phyloP scores from a whole-genome alignment of 2,329 filamentous ascomycete species.

The Septoria petroselini region DNA sequence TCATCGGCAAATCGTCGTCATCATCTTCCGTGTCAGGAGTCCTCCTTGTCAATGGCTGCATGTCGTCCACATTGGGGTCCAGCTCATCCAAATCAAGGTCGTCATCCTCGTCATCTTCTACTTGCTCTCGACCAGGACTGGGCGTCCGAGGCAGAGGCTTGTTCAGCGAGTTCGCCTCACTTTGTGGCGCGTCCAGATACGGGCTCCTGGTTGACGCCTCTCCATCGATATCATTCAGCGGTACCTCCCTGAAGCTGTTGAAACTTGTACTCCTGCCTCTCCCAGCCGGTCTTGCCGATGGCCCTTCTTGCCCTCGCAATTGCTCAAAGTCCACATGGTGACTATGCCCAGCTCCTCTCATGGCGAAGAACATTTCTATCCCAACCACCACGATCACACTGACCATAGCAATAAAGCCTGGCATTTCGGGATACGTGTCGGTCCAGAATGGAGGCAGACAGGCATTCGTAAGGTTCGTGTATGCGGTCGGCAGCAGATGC shows the following conservation, averaged over 20 bases:
- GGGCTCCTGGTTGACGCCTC: slow-evolving; percentile 23
- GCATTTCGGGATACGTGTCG: slow-evolving; percentile 71
- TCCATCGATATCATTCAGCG: slow-evolving; percentile 23
- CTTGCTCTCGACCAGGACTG: slow-evolving; percentile 7
- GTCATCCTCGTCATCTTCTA: slow-evolving; percentile 30
- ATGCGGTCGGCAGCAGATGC: slow-evolving; percentile 62
- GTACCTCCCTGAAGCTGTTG: slow-evolving; percentile 31
- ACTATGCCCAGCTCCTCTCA: slow-evolving; percentile 59
- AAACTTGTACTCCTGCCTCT: slow-evolving; percentile 29
- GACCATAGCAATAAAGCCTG: slow-evolving; percentile 77
- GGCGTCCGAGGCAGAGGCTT: slow-evolving; percentile 36
- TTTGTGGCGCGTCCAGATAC: slow-evolving; percentile 22
- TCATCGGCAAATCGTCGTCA: slow-evolving; percentile 14
- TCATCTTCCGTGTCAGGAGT: slow-evolving; percentile 18
- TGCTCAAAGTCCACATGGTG: slow-evolving; percentile 46
- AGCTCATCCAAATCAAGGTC: slow-evolving; percentile 39
- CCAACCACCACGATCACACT: slow-evolving; percentile 78
- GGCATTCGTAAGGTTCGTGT: slow-evolving; percentile 58
- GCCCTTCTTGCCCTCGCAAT: slow-evolving; percentile 26
- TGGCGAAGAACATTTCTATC: slow-evolving; percentile 86
- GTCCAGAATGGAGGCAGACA: slow-evolving; percentile 77
- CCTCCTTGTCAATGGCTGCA: slow-evolving; percentile 28
- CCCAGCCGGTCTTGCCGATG: slow-evolving; percentile 18
- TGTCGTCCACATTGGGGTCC: slow-evolving; percentile 29
- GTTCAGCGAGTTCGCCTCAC: slow-evolving; percentile 25